Percentiles rank a stretch among this genome's conserved stretches.
phyloP scores from a whole-genome alignment of 2,329 filamentous ascomycete species.

The Curvularia lunata region DNA sequence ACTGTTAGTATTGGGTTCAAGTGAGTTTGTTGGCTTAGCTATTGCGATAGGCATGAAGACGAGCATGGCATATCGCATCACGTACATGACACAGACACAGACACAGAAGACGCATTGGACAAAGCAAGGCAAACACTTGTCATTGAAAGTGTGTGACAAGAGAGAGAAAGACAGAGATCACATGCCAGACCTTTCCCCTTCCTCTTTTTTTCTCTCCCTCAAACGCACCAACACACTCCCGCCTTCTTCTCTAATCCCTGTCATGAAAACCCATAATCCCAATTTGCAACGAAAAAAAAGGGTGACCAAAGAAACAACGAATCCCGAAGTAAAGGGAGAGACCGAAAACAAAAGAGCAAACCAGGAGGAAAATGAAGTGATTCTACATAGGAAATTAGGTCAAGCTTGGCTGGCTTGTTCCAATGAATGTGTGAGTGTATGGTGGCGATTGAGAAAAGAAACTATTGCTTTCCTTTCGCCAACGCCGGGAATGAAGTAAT shows the following conservation, averaged over 20 bases:
- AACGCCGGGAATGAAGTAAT: not conserved
- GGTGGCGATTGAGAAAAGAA: not conserved
- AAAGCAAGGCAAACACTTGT: slow-evolving; percentile 38
- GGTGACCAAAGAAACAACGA: not conserved
- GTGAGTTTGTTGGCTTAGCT: slow-evolving; percentile 9
- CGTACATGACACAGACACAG: not conserved
- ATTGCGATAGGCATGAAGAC: not conserved
- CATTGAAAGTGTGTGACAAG: slow-evolving; percentile 33
- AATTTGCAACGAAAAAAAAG: not conserved
- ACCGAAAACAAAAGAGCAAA: slow-evolving; percentile 6
- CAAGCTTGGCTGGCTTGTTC: not conserved
- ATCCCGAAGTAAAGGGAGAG: slow-evolving; percentile 20
- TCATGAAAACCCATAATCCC: not conserved
- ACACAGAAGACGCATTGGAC: not conserved
- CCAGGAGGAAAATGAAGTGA: not conserved
- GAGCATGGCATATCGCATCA: not conserved
- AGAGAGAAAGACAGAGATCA: not conserved
- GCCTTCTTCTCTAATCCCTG: not conserved
- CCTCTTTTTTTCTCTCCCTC: not conserved
- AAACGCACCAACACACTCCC: not conserved
- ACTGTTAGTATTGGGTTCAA: slow-evolving; percentile 42
- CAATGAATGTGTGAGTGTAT: not conserved
- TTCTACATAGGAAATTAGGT: not conserved
- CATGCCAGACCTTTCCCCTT: not conserved
- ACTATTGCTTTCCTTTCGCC: not conserved